phyloP scores from a whole-genome alignment of 1,284 basidiomycete genomes.

The Lignosus rhinocerotis region DNA sequence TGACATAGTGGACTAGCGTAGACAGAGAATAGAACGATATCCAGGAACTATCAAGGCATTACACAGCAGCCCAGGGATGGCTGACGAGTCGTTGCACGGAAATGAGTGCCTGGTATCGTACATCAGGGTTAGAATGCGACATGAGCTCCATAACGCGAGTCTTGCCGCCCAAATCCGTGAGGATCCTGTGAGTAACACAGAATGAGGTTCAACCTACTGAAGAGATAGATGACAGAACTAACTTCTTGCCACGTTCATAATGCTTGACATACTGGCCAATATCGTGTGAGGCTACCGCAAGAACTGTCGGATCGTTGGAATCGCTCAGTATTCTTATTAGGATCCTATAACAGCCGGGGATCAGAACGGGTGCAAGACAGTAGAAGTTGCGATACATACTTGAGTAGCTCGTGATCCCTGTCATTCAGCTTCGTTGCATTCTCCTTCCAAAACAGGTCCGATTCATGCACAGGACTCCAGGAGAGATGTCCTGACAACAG shows the following conservation, averaged over 20 bases:
- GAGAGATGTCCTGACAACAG: slow-evolving; percentile 87
- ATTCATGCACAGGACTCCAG: slow-evolving; percentile 95
- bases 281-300: slow-evolving; percentile 90
- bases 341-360: slow-evolving; percentile 44
- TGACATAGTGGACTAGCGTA: not conserved
- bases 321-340: slow-evolving; percentile 73
- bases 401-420: slow-evolving; percentile 77
- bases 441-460: slow-evolving; percentile 97
- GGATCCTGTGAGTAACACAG: slow-evolving; percentile 48
- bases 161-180: slow-evolving; percentile 87
- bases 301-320: slow-evolving; percentile 72
- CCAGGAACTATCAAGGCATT: slow-evolving; percentile 9
- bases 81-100: slow-evolving; percentile 82
- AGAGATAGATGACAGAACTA: slow-evolving; percentile 28
- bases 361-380: not conserved
- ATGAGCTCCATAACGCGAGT: slow-evolving; percentile 93
- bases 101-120: slow-evolving; percentile 88
- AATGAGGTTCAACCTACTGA: not conserved
- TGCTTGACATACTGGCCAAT: slow-evolving; percentile 93
- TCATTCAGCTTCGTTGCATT: slow-evolving; percentile 87
- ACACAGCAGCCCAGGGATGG: slow-evolving; percentile 64
- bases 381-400: slow-evolving; percentile 45
- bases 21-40: slow-evolving; percentile 2
- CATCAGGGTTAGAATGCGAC: slow-evolving; percentile 85
- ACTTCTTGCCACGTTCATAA: slow-evolving; percentile 91